These are phyloP conservation scores for Diaporthe amygdali DNA, from an alignment of 2,329 filamentous ascomycete genomes.

Conservation along the genomic window DNA sequence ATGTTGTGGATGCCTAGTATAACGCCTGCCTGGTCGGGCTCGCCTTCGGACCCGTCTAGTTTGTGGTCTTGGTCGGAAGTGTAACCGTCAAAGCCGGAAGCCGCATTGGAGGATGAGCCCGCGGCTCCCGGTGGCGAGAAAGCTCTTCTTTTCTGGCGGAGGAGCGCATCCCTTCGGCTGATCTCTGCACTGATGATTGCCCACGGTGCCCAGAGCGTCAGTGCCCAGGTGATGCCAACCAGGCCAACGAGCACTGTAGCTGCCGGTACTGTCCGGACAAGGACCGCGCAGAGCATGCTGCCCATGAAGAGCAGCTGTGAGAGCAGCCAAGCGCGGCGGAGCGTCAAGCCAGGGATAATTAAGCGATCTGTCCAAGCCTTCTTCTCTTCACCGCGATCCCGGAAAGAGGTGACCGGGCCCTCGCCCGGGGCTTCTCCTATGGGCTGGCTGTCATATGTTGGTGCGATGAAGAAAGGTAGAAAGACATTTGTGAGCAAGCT, in stretches of 20 bases:
- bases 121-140: slow-evolving; percentile 24
- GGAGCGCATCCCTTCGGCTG: slow-evolving; percentile 73
- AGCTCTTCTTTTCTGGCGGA: slow-evolving; percentile 42
- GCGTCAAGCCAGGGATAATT: slow-evolving; percentile 81
- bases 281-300: slow-evolving; percentile 83
- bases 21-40: slow-evolving; percentile 81
- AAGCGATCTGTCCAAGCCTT: slow-evolving; percentile 63
- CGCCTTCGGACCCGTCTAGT: slow-evolving; percentile 48
- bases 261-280: slow-evolving; percentile 72
- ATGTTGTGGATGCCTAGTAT: slow-evolving; percentile 97
- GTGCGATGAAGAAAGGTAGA: slow-evolving; percentile 84
- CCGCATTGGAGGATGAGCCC: slow-evolving; percentile 15
- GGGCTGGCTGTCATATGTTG: slow-evolving; percentile 68
- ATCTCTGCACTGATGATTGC: slow-evolving; percentile 95
- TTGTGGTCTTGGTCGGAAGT: slow-evolving; percentile 35
- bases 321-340: slow-evolving; percentile 85
- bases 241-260: slow-evolving; percentile 81
- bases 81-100: slow-evolving; percentile 29
- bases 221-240: slow-evolving; percentile 89
- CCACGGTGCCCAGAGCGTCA: slow-evolving; percentile 94
- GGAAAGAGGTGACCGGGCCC: slow-evolving; percentile 33
- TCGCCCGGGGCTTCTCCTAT: slow-evolving; percentile 38
- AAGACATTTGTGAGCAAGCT: slow-evolving; percentile 83
- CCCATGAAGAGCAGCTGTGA: slow-evolving; percentile 83
- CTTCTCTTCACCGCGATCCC: slow-evolving; percentile 39